Conservation (phyloP, 108 stramenopile species). For the Skeletonema menzelii region DNA sequence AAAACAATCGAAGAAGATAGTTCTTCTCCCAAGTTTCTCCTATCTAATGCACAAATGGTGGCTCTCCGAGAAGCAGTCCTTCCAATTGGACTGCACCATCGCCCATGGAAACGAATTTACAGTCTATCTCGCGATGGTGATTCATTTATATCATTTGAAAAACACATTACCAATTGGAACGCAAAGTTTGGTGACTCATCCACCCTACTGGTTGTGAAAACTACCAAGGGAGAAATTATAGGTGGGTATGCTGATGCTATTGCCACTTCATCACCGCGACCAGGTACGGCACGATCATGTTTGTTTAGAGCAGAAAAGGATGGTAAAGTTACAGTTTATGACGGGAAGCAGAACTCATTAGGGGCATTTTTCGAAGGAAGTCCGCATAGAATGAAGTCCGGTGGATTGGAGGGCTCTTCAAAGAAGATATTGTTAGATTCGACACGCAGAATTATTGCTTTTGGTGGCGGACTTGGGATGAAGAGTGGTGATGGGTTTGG, state of each 20-base stretch:
- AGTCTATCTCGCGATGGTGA: conserved; percentile 82
- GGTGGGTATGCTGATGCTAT: conserved; percentile 81
- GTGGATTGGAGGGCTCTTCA: conserved; percentile 47
- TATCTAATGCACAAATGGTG: conserved; percentile 27
- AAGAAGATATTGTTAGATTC: conserved; percentile 53
- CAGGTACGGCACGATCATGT: conserved; percentile 53
- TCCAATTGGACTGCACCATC: conserved; percentile 59
- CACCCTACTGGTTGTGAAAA: conserved; percentile 75
- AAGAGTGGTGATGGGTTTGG: conserved; percentile 79
- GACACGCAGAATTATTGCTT: conserved; percentile 64
- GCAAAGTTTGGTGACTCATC: conserved; percentile 21
- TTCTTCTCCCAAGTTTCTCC: conserved; percentile 21
- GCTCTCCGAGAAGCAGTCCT: conserved; percentile 55
- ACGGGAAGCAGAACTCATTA: conserved; percentile 35
- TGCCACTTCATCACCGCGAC: conserved; percentile 10
- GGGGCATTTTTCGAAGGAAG: neutral
- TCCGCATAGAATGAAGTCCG: neutral
- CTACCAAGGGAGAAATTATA: conserved; percentile 61
- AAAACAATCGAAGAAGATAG: conserved; percentile 23
- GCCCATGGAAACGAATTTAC: conserved; percentile 80
- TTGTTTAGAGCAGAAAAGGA: conserved; percentile 35
- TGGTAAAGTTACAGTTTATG: conserved; percentile 21
- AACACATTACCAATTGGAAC: conserved; percentile 45
- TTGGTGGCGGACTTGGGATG: conserved; percentile 56
- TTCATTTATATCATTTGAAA: conserved; percentile 71